phyloP scores from a whole-genome alignment of 2,329 filamentous ascomycete genomes.

The Ceratocystis smalleyi region DNA sequence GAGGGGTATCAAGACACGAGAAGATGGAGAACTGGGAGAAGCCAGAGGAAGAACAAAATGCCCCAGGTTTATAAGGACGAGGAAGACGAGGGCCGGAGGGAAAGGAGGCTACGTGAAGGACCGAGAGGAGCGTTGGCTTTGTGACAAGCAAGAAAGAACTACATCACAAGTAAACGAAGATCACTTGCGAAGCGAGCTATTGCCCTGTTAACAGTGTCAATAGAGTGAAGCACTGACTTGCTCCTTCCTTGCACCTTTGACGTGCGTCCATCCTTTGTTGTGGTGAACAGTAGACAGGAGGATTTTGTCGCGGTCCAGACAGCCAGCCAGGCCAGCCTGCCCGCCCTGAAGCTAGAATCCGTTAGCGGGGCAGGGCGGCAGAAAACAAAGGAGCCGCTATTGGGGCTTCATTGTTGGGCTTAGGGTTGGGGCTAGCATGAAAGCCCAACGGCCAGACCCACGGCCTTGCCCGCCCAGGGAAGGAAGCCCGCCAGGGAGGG shows the following conservation, averaged over 20 bases:
- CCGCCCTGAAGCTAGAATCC: not conserved
- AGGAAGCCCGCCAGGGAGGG: too few relatives aligned
- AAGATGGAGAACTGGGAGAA: not conserved
- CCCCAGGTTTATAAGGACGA: not conserved
- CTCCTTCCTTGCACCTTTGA: not conserved
- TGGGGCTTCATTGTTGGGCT: not conserved
- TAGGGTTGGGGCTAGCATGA: too few relatives aligned
- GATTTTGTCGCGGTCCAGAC: not conserved
- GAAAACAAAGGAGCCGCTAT: not conserved
- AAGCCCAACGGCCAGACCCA: too few relatives aligned
- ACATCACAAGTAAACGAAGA: not conserved
- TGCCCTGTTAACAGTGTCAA: constrained; percentile 1
- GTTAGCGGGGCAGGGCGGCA: not conserved
- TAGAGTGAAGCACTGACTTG: constrained; percentile 2
- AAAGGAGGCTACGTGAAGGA: not conserved
- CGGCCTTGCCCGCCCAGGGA: too few relatives aligned
- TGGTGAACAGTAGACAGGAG: not conserved
- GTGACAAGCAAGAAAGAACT: not conserved
- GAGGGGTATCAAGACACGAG: not conserved
- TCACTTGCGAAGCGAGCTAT: not conserved
- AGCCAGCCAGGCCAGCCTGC: not conserved
- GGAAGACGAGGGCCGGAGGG: not conserved
- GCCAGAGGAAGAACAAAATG: not conserved
- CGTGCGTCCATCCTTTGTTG: not conserved
- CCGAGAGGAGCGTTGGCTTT: not conserved